Base-by-base conservation (phyloP, 306 rosid genomes). In the Gillenia trifoliata region DNA sequence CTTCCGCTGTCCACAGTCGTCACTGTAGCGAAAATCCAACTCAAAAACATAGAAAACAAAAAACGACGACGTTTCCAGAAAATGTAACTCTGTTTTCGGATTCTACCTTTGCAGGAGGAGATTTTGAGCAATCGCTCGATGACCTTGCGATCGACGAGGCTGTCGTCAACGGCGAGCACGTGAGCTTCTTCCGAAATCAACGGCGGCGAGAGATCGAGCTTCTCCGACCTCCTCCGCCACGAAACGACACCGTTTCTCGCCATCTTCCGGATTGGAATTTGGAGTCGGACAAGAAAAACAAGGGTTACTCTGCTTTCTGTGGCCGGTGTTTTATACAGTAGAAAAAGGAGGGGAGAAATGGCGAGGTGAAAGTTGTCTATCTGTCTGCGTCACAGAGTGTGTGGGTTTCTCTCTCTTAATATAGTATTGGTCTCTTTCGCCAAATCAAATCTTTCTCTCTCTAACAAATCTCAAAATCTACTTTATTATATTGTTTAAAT, bases 81-180 rank as follows among this genome's bases (percentile, higher is more conserved):
- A 34, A 26, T 15, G 55, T 64, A 60, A 59, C 34, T n/a, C 50
- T 40, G 26, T 43, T 13, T 25, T 8, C 29, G 30, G 22, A 66
- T 8, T 1, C 5, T 62, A 94, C 99, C 97, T 84, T 88, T 89
- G 50, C 94, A 94, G 62, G 96, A 88, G 17, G 93, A 85, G 43
- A 86, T 88, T 74, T 82, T 86, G 64, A 94, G 99, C 79, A 94
- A 84, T 12, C 85, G 91, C 70, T 94, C 98, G 59, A 94, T 94
- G 81, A 90, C 91, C 54, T 86, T 94, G 12, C 99, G 93, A 75
- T 94, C 99, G 25, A 94, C 83, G 33, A 94, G 84, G 77, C 98
- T 94, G 60, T 94, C 99, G 71, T 94, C 99, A 54, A 94, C 99
- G 57, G 99, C 99, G 64, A 94, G 89, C 9, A 94, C 99, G 71